Evolutionary conservation across 352 stramenopile species (phyloP).

Genomic region (Thalassiosira oceanica): DNA sequence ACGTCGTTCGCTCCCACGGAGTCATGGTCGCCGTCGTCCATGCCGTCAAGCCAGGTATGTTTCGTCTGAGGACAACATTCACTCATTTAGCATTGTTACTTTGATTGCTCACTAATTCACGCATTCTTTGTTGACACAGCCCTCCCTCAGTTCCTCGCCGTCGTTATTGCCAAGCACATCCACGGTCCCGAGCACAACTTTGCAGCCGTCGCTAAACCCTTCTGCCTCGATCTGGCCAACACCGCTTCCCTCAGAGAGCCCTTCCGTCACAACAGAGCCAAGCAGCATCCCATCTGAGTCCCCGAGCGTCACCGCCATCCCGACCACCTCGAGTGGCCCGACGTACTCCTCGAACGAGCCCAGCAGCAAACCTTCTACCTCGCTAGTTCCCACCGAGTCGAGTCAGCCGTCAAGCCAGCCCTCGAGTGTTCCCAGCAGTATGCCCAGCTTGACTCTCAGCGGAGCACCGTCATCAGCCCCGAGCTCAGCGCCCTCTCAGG

Average conservation of each 20-base stretch:
- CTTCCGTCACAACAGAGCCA: background rate
- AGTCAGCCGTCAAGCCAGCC: background rate
- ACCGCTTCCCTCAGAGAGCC: background rate
- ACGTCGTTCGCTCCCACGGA: background rate
- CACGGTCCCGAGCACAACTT: too few relatives aligned
- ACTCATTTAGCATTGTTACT: too few relatives aligned
- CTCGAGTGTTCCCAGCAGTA: constrained; percentile 3
- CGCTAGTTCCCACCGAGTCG: background rate
- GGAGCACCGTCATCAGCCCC: background rate
- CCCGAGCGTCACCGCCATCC: background rate
- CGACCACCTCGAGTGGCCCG: background rate
- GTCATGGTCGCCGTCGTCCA: background rate
- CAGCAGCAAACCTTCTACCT: background rate
- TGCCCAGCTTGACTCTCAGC: background rate
- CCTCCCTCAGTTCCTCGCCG: too few relatives aligned
- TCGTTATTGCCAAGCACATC: too few relatives aligned
- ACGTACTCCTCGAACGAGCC: background rate
- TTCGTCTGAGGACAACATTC: too few relatives aligned
- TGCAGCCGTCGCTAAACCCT: too few relatives aligned
- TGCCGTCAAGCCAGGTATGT: too few relatives aligned
- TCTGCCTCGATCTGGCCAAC: background rate
- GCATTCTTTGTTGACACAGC: too few relatives aligned
- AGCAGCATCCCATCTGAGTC: background rate
- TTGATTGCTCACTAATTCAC: too few relatives aligned
- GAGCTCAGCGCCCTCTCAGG: background rate